Evolutionary conservation across 768 basidiomycete genomes (phyloP), one percentile per base, ranked within the genome.

Genomic region (Suillus bovinus): DNA sequence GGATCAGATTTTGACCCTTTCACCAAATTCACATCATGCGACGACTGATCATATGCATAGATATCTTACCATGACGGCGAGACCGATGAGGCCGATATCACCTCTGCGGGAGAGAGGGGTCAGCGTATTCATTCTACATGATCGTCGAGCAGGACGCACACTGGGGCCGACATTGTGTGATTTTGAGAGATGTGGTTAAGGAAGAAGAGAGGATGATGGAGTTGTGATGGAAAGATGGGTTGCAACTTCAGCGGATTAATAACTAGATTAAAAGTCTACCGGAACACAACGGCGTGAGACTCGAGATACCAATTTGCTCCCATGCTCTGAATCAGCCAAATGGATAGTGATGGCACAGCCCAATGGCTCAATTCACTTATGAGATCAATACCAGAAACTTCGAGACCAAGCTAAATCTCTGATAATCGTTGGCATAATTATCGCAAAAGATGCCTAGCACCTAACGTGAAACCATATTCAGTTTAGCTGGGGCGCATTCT

Each of bases 41-140:
- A 58, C 58, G 53, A 46, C 31, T 59, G 64, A 67, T n/a, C n/a
- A n/a, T 60, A 61, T 17, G 60, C 17, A 61, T 52, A 65, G 61
- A 62, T 49, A 20, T 76, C 82, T 62, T 76, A 96, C 95, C 95
- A 98, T 98, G 82, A 98, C 95, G 83, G 95, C 95, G 73, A 98
- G 83, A 82, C 95, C 95, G 81, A 97, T 97, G 77, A 97, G 92
- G 77, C 95, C 95, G 79, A 97, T 95, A 80, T 98, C 96, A 80
- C 93, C 94, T 73, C 94, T 96, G 72, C 47, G 50, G 42, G 34
- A 33, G 22, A 33, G 62, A 61, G 61, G 64, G 58, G 66, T 74
- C 11, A 74, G 68, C n/a, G 58, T 31, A 31, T 31, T 52, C 4
- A 29, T 10, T 20, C 29, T 29, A n/a, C 20, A 11, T 41, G 66